Evolutionary conservation across 257 asterid species (phyloP).

Genomic region (Marsdenia floribunda): DNA sequence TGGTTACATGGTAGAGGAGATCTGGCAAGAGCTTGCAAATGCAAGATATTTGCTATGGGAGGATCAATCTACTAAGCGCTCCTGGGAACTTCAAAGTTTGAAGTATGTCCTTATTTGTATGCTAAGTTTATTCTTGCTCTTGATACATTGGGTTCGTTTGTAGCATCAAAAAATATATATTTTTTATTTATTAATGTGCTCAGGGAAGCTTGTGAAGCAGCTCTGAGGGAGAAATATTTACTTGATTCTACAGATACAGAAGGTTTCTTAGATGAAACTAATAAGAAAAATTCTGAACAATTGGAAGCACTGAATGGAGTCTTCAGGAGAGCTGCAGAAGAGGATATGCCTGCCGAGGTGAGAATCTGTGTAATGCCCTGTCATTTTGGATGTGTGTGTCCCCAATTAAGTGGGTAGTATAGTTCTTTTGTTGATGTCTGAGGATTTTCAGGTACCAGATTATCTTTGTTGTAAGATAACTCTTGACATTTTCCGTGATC

Average conservation of each 20-base stretch:
- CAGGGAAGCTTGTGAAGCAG: slow-evolving; percentile 73
- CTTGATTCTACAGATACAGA: slow-evolving; percentile 33
- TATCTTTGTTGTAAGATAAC: slow-evolving; percentile 80
- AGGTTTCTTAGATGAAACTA: slow-evolving; percentile 52
- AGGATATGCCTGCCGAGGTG: slow-evolving; percentile 65
- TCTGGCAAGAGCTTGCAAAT: slow-evolving; percentile 86
- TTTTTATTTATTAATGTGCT: slow-evolving; percentile 14
- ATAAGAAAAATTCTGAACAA: slow-evolving; percentile 28
- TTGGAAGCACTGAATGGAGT: slow-evolving; percentile 48
- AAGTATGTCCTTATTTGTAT: slow-evolving; percentile 37
- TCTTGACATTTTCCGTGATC: slow-evolving; percentile 82
- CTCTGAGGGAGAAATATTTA: slow-evolving; percentile 56
- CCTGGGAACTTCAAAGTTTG: slow-evolving; percentile 67
- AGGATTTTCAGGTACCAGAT: slow-evolving; percentile 66
- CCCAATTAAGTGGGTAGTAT: not conserved
- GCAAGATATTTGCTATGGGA: slow-evolving; percentile 88
- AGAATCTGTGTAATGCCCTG: slow-evolving; percentile 12
- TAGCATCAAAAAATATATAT: slow-evolving; percentile 11
- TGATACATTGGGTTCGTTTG: not conserved
- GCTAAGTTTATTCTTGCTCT: not conserved
- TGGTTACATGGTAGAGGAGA: slow-evolving; percentile 86
- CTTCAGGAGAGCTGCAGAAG: slow-evolving; percentile 60
- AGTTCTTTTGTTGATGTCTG: slow-evolving; percentile 16
- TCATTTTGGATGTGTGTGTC: slow-evolving; percentile 7
- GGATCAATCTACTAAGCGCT: slow-evolving; percentile 53